Base-by-base conservation (phyloP, 352 stramenopile species). In the Globisporangium irregulare region DNA sequence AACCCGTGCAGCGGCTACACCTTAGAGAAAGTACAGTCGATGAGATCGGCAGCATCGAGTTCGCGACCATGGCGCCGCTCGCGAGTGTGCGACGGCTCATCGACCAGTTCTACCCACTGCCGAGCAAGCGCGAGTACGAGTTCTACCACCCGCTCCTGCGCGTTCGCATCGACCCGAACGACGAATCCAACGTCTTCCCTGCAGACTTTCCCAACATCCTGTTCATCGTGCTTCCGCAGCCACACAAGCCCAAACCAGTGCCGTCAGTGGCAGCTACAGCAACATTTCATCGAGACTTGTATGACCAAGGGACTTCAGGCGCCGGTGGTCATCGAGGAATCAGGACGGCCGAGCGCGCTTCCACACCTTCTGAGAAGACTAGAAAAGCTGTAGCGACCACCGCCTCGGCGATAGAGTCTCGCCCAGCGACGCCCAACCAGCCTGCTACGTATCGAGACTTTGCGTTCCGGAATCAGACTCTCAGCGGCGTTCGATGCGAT, bases 31-130 rank as follows among this genome's bases (percentile, higher is more conserved):
- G 56, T 6, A 3, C 38, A 0, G 24, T 66, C 0, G 64, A 78
- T 12, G 20, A 66, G 0, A 4, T 77, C 4, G 73, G 73, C 6
- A 29, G 27, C 15, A 62, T 80, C 48, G 74, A 78, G 56, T 78
- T 80, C 29, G 51, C 70, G 34, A 73, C 61, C 4, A 32, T 70
- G 24, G 68, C 74, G 7, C 66, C 71, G 27, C 68, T 80, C 34
- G 74, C 66, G 8, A 69, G 67, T 41, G 63, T 71, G 54, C 68
- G 71, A 1, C n/a, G 24, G 14, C 74, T 80, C 25, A 64, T 80
- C 32, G 62, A 76, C 36, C 68, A 77, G 59, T 80, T 80, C 59
- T 73, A 76, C 34, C 74, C 71, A 20, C 51, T 74, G n/a, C 65
- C 71, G 0, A 64, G 59, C 59, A 55, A 69, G 10, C 73, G 68